A percentile compares a stretch with the other conserved stretches of the same genome.
Evolutionary conservation across 352 stramenopile genomes (phyloP).

Genomic region (Globisporangium irregulare): DNA sequence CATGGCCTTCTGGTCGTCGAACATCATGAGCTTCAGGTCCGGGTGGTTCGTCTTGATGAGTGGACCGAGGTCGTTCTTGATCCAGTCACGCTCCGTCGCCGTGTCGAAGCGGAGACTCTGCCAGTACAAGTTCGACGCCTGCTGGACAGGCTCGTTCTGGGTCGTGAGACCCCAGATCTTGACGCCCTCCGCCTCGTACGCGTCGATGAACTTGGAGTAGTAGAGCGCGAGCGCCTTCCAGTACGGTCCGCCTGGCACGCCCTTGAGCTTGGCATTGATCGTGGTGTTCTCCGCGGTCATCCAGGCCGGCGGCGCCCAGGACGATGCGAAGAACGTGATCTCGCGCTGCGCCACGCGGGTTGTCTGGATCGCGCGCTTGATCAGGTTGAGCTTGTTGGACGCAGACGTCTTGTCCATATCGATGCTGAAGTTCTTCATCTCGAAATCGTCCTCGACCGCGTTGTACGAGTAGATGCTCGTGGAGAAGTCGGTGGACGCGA

Average conservation of each 20-base stretch:
- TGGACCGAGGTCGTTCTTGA: constrained; percentile 78
- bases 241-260: constrained; percentile 50
- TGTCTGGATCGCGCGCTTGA: constrained; percentile 49
- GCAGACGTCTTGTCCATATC: constrained; percentile 65
- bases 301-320: constrained; percentile 83
- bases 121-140: constrained; percentile 40
- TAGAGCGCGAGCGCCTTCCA: constrained; percentile 83
- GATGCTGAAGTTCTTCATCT: constrained; percentile 80
- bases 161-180: constrained; percentile 79
- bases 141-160: constrained; percentile 80
- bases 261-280: constrained; percentile 56
- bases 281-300: constrained; percentile 79
- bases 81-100: constrained; percentile 52
- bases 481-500: constrained; percentile 87
- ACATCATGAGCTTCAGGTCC: constrained; percentile 77
- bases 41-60: constrained; percentile 60
- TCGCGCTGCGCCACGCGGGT: constrained; percentile 32
- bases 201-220: constrained; percentile 84
- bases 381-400: constrained; percentile 69
- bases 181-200: constrained; percentile 73
- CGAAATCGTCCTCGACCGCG: constrained; percentile 69
- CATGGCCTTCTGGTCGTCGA: constrained; percentile 82
- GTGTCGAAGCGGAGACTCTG: constrained; percentile 49
- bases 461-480: constrained; percentile 87
- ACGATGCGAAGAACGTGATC: constrained; percentile 73